Percentiles rank a stretch among this genome's conserved stretches.
Conservation (phyloP, 2,329 filamentous ascomycete species). For the Camptophora hylomeconis region DNA sequence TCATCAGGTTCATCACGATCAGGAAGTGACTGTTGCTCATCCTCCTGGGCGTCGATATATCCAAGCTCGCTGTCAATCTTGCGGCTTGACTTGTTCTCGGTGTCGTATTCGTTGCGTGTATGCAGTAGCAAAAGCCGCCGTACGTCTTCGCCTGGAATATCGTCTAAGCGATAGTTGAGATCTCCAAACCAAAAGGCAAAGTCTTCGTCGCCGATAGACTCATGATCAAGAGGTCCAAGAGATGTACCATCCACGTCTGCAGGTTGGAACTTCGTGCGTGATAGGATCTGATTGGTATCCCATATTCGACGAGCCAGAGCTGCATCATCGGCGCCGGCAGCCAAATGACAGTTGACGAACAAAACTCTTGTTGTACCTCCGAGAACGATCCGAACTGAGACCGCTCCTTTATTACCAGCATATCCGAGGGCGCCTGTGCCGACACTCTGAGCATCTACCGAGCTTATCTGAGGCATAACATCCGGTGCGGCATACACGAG, state of each 20-base stretch:
- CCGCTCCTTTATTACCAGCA: constrained; percentile 90
- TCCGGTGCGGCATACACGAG: constrained; percentile 74
- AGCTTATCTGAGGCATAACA: constrained; percentile 60
- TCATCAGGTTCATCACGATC: constrained; percentile 2
- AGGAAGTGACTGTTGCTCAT: constrained; percentile 2
- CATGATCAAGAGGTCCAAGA: constrained; percentile 45
- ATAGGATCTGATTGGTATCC: constrained; percentile 70
- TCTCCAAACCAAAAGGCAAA: constrained; percentile 96
- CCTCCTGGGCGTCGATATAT: constrained; percentile 7
- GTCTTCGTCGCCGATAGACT: constrained; percentile 75
- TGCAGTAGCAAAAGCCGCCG: constrained; percentile 72
- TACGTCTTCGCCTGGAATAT: constrained; percentile 81
- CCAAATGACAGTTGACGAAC: constrained; percentile 84
- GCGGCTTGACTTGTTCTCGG: constrained; percentile 29
- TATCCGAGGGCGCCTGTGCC: constrained; percentile 87
- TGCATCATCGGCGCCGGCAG: constrained; percentile 67
- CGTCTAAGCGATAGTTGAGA: constrained; percentile 84
- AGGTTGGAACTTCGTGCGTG: constrained; percentile 65
- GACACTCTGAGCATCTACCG: constrained; percentile 68
- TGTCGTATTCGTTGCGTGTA: constrained; percentile 62
- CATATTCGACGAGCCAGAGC: constrained; percentile 76
- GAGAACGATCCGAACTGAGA: constrained; percentile 66
- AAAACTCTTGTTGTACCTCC: constrained; percentile 82
- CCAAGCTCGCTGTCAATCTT: constrained; percentile 19
- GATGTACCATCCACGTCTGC: constrained; percentile 52